A percentile compares a stretch with the other conserved stretches of the same genome.
Evolutionary conservation across 805 yeast genomes (phyloP).

Genomic region (Candida vaughaniae): DNA sequence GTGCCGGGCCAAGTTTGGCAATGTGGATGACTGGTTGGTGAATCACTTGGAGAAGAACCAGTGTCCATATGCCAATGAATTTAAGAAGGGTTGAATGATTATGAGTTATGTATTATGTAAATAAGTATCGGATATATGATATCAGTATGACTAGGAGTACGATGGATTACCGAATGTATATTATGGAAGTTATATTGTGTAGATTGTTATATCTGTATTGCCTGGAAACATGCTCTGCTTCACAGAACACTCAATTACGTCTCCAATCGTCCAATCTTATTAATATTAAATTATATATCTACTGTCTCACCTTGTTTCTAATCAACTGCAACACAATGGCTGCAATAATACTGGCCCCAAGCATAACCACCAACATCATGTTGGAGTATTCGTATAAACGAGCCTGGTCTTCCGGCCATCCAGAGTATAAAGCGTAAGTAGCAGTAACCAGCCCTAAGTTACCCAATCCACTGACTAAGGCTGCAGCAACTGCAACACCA

Average conservation of each 20-base stretch:
- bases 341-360: constrained; percentile 67
- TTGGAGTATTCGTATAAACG: constrained; percentile 67
- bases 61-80: constrained; percentile 28
- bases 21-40: constrained; percentile 77
- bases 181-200: no score
- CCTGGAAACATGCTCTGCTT: no score
- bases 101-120: constrained; percentile 4
- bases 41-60: constrained; percentile 61
- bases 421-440: constrained; percentile 80
- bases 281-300: not conserved
- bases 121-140: not conserved
- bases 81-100: constrained; percentile 6
- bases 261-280: constrained; percentile 2
- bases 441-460: constrained; percentile 84
- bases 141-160: not conserved
- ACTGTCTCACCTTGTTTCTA: constrained; percentile 29
- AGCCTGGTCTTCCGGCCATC: constrained; percentile 78
- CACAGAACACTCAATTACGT: no score
- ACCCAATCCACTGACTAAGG: constrained; percentile 82
- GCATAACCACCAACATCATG: constrained; percentile 79
- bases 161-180: not conserved
- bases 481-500: constrained; percentile 81
- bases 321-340: constrained; percentile 32
- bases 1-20: constrained; percentile 64
- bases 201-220: no score